Percentiles rank a stretch among this genome's conserved stretches.
phyloP scores from a whole-genome alignment of 306 rosid species.

The Inga laurina region DNA sequence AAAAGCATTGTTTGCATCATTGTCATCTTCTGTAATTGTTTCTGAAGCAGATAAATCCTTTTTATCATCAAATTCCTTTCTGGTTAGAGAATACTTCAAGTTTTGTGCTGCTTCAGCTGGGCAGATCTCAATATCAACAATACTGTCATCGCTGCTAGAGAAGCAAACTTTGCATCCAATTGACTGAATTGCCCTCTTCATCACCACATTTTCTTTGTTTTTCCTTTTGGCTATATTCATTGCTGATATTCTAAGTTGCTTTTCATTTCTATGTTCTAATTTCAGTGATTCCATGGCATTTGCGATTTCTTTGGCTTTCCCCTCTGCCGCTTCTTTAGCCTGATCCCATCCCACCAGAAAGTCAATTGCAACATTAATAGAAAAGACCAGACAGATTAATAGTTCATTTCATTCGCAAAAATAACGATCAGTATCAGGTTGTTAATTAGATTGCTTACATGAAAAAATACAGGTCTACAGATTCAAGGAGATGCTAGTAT shows the following conservation, averaged over 20 bases:
- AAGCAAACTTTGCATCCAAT: slow-evolving; percentile 84
- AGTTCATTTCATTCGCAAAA: not conserved
- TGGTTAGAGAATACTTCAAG: slow-evolving; percentile 40
- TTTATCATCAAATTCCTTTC: slow-evolving; percentile 46
- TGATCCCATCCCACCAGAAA: slow-evolving; percentile 36
- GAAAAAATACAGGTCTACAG: not conserved
- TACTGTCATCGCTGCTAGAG: slow-evolving; percentile 67
- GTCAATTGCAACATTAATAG: slow-evolving; percentile 9
- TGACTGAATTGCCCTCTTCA: slow-evolving; percentile 86
- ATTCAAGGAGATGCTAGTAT: not conserved
- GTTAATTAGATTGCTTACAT: not conserved
- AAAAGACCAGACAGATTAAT: not conserved
- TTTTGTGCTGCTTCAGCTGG: slow-evolving; percentile 44
- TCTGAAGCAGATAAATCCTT: slow-evolving; percentile 53
- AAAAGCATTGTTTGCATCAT: slow-evolving; percentile 42
- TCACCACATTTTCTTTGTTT: slow-evolving; percentile 69
- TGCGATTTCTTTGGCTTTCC: slow-evolving; percentile 63
- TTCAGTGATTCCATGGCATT: slow-evolving; percentile 61
- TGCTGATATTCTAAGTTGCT: slow-evolving; percentile 65
- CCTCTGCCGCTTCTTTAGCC: slow-evolving; percentile 83
- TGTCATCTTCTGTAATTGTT: slow-evolving; percentile 41
- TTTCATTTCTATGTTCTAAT: slow-evolving; percentile 67
- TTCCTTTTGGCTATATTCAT: slow-evolving; percentile 51
- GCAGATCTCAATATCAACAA: slow-evolving; percentile 67
- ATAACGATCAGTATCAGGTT: not conserved